Base-by-base conservation (phyloP, 2,329 filamentous ascomycete genomes). In the Calcarisporium arbuscula region DNA sequence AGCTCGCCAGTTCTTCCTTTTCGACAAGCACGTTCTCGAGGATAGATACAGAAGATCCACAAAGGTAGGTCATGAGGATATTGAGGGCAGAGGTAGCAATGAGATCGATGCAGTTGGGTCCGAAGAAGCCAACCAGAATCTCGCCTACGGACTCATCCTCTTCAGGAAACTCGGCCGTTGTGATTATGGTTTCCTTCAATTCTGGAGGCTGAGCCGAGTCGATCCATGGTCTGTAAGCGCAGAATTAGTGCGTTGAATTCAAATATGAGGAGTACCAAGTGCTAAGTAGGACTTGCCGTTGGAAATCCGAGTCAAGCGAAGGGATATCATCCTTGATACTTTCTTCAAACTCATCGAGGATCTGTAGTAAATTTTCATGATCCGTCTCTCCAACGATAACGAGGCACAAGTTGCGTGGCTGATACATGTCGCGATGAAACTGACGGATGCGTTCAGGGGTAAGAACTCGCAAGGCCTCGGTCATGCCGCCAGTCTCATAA, bases 401-500 rank as follows among this genome's bases (percentile, higher is more conserved):
- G 19, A 98, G 65, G 44, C 89, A 94, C 40, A 98, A 67, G 52
- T 98, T 98, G 56, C 89, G 90, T 4, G 92, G 92, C 56, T 96
- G 90, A 53, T 98, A 98, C 90, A 98, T 96, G 44, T 89, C 85
- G 42, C 80, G 80, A 58, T 98, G 92, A 51, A 96, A 98, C 39
- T 82, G 78, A n/a, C 92, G 81, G 46, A 98, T 98, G 25, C 88
- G 80, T 34, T 95, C 84, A 2, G 88, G 80, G 0, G 87, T 92
- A 30, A 98, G 66, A 4, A 88, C 79, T 27, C 92, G 80, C 32
- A 98, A 70, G 21, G 88, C 83, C 49, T 95, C 86, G 67, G 94
- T 94, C 82, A 95, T 87, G 11, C 92, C 92, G 10, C 92, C 92
- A n/a, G 92, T 98, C 62, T 98, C 92, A 49, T 95, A 96, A 39